Evolutionary conservation across 345 rosid genomes (phyloP).

Genomic region (Arabis alpina): DNA sequence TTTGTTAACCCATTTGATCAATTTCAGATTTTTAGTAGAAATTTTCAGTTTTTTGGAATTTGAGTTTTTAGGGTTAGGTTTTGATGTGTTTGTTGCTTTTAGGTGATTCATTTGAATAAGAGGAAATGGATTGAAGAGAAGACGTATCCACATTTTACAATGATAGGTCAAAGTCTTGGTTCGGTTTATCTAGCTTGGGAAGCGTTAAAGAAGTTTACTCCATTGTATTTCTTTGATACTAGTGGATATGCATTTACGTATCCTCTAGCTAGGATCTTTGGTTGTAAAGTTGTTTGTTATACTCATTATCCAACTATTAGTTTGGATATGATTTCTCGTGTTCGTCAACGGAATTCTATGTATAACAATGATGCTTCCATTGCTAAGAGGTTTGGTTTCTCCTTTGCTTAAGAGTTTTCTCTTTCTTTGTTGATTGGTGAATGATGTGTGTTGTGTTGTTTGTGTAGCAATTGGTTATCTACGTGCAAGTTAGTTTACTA

Average conservation of each 20-base stretch:
- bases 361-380: slow-evolving; percentile 77
- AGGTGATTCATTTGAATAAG: slow-evolving; percentile 78
- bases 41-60: background rate
- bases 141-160: slow-evolving; percentile 84
- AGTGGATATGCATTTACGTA: slow-evolving; percentile 95
- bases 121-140: slow-evolving; percentile 89
- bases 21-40: background rate
- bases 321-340: slow-evolving; percentile 89
- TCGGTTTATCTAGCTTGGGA: slow-evolving; percentile 90
- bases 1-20: background rate
- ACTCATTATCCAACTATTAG: slow-evolving; percentile 97
- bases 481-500: slow-evolving; percentile 74
- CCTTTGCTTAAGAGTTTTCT: background rate
- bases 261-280: slow-evolving; percentile 88
- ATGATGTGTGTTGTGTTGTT: slow-evolving; percentile 1
- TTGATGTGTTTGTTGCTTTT: background rate
- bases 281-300: slow-evolving; percentile 92
- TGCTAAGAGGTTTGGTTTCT: slow-evolving; percentile 64
- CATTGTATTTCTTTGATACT: slow-evolving; percentile 72
- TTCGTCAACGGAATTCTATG: slow-evolving; percentile 67
- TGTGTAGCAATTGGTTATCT: slow-evolving; percentile 80
- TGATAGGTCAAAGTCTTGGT: slow-evolving; percentile 97
- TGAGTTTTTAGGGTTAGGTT: background rate
- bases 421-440: slow-evolving; percentile 1
- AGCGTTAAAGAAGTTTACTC: slow-evolving; percentile 81